phyloP scores from a whole-genome alignment of 2,329 filamentous ascomycete species.

The Phialophora verrucosa region DNA sequence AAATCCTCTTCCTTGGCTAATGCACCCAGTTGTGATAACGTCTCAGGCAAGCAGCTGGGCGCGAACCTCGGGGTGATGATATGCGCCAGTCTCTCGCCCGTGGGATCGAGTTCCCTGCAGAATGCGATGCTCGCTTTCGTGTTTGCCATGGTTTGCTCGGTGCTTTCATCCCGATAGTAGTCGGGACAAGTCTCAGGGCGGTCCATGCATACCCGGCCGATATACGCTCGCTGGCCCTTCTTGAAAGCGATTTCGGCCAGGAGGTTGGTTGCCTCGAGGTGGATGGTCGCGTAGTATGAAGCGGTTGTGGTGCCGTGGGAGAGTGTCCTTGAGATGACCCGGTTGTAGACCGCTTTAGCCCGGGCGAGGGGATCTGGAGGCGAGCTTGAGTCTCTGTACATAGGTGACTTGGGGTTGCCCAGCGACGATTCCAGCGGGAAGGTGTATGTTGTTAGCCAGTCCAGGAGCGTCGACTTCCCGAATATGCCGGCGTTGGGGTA shows the following conservation, averaged over 20 bases:
- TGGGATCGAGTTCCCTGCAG: constrained; percentile 70
- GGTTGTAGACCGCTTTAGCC: constrained; percentile 75
- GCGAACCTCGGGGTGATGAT: constrained; percentile 76
- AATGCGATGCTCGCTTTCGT: constrained; percentile 69
- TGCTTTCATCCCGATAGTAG: constrained; percentile 77
- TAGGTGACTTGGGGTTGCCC: constrained; percentile 43
- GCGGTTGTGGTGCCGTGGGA: constrained; percentile 91
- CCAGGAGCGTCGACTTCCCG: constrained; percentile 86
- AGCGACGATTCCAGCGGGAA: constrained; percentile 90
- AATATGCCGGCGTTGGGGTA: constrained; percentile 95
- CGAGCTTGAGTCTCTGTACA: constrained; percentile 40
- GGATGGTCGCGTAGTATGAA: constrained; percentile 91
- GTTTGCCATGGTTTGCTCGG: constrained; percentile 61
- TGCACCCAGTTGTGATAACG: constrained; percentile 68
- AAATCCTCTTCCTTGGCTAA: constrained; percentile 66
- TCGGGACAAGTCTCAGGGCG: constrained; percentile 67
- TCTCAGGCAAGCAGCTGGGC: constrained; percentile 58
- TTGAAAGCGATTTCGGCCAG: constrained; percentile 81
- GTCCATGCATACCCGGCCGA: constrained; percentile 97
- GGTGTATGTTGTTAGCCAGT: constrained; percentile 93
- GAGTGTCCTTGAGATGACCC: constrained; percentile 78
- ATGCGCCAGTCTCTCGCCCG: constrained; percentile 67
- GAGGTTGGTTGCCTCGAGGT: constrained; percentile 87
- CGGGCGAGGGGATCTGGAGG: constrained; percentile 56
- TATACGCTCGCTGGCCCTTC: constrained; percentile 83